Evolutionary conservation across 1,139 yeast genomes (phyloP), one percentile per base, ranked within the genome.

Genomic region (Pichia sp.): DNA sequence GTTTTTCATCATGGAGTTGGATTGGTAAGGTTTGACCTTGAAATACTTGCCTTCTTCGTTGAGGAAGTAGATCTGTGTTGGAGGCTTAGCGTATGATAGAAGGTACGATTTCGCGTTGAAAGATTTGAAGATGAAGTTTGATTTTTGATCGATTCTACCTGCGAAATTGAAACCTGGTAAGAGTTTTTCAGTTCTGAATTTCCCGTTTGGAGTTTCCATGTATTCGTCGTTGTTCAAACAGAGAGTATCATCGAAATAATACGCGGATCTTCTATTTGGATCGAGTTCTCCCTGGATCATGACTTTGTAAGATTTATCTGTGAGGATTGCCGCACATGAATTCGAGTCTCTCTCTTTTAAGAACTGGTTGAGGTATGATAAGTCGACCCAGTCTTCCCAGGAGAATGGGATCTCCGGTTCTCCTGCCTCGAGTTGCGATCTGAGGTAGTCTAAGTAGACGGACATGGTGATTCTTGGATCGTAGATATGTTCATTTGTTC

Each of bases 331-430:
- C 7, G 18, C 19, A 15, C 39, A 36, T 8, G 31, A 14, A 28
- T 28, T 24, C 9, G 12, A 15, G 12, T 36, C 8, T 7, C 34
- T 24, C 3, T 36, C 17, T 14, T 31, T 44, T 8, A 53, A 17
- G 27, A 33, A 52, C 14, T 32, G 32, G 22, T 80, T 73, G 40
- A 81, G 62, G 3, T 61, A 45, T 4, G 75, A 65, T 48, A 75
- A 55, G 56, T 78, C 81, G 1, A 70, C 69, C 82, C 83, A 79
- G 55, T 79, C 84, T 35, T 71, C 71, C 84, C 83, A 78, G 41
- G 77, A 75, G 54, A 78, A 79, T 0, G 85, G 84, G 1, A 62
- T 42, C 5, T 22, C 32, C 15, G 49, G 59, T 34, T 67, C 53
- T 27, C 68, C 58, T 21, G 46, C n/a, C 1, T 28, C 24, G 4